A percentile compares a stretch with the other conserved stretches of the same genome.
These are phyloP conservation scores for Pelargonium australe DNA, from an alignment of 441 rosid genomes.

Conservation along the genomic window DNA sequence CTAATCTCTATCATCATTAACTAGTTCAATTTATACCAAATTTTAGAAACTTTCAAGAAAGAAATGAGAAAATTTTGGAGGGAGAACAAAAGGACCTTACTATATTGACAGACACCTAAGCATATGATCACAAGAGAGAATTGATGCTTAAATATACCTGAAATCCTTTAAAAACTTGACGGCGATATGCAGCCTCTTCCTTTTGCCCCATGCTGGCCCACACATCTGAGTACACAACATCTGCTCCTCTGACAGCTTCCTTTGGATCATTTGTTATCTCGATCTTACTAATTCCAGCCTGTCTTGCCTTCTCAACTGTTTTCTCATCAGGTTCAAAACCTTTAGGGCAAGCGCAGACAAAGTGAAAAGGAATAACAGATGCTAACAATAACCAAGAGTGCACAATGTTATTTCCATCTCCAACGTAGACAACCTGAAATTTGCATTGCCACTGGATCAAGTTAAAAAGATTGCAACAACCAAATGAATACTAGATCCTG, in stretches of 20 bases:
- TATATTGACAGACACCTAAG: neutral
- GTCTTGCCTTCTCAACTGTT: conserved; percentile 65
- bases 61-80: neutral
- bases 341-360: conserved; percentile 87
- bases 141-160: conserved; percentile 45
- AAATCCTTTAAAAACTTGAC: conserved; percentile 81
- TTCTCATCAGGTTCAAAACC: conserved; percentile 86
- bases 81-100: neutral
- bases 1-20: neutral
- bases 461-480: neutral
- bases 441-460: conserved; percentile 6
- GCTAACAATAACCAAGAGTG: conserved; percentile 95
- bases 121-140: neutral
- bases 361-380: conserved; percentile 83
- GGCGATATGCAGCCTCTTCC: conserved; percentile 88
- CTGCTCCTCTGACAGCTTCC: conserved; percentile 87
- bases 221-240: conserved; percentile 96
- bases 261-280: conserved; percentile 82
- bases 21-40: neutral
- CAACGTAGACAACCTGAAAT: conserved; percentile 86
- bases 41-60: neutral
- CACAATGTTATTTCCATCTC: conserved; percentile 95
- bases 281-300: conserved; percentile 81
- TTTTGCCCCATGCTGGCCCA: conserved; percentile 99
- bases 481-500: conserved; percentile 5